Percentiles rank a stretch among this genome's conserved stretches.
These are phyloP conservation scores for Sporisorium scitamineum DNA, from an alignment of 1,284 basidiomycete species.

Conservation along the genomic window DNA sequence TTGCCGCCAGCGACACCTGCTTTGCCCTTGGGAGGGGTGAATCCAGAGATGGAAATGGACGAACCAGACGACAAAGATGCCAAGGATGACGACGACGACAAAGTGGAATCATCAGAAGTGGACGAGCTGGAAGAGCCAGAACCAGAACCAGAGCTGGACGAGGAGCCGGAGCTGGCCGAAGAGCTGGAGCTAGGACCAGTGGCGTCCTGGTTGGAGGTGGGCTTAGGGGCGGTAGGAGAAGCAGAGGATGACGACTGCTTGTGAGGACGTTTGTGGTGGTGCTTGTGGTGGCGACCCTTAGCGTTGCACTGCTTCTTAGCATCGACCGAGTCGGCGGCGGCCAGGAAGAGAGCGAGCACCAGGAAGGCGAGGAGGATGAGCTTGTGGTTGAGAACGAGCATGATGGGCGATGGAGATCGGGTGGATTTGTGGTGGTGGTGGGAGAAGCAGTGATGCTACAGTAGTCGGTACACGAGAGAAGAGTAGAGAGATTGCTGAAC, in stretches of 20 bases:
- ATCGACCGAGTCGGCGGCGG: slow-evolving; percentile 21
- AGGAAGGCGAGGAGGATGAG: slow-evolving; percentile 38
- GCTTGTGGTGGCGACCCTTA: slow-evolving; percentile 25
- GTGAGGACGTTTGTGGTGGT: slow-evolving; percentile 13
- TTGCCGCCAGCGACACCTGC: slow-evolving; percentile 60
- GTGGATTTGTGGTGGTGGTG: background rate
- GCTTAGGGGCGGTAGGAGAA: slow-evolving; percentile 1
- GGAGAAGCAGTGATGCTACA: slow-evolving; percentile 20
- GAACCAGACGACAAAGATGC: slow-evolving; percentile 24
- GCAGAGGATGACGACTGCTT: slow-evolving; percentile 1
- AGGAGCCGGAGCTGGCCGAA: slow-evolving; percentile 13
- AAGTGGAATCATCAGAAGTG: slow-evolving; percentile 15
- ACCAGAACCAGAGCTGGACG: slow-evolving; percentile 14
- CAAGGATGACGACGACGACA: slow-evolving; percentile 14
- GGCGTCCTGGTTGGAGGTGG: slow-evolving; percentile 9
- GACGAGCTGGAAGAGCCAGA: slow-evolving; percentile 20
- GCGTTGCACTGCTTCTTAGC: slow-evolving; percentile 44
- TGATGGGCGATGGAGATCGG: slow-evolving; percentile 5
- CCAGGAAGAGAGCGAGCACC: slow-evolving; percentile 39
- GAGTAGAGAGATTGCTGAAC: slow-evolving; percentile 19
- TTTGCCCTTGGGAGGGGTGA: slow-evolving; percentile 52
- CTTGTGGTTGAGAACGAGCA: slow-evolving; percentile 48
- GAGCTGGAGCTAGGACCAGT: slow-evolving; percentile 10
- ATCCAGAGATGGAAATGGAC: slow-evolving; percentile 27
- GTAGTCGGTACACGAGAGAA: slow-evolving; percentile 20